A percentile compares a stretch with the other conserved stretches of the same genome.
These are phyloP conservation scores for Mentha longifolia DNA, from an alignment of 257 asterid genomes.

Conservation along the genomic window DNA sequence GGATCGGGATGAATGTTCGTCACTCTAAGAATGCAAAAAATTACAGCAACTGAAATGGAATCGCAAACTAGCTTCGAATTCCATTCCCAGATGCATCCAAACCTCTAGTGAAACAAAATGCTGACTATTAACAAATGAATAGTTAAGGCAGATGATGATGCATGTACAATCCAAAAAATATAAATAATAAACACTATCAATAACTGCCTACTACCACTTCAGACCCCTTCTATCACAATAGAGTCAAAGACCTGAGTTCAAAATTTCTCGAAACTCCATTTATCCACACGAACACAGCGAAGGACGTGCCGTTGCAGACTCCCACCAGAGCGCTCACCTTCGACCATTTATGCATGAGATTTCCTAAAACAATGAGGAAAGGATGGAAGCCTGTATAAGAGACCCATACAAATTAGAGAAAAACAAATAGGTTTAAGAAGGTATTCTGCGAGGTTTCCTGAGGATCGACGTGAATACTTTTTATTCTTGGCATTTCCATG, in stretches of 20 bases:
- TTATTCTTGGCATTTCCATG: too few species aligned
- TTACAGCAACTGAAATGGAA: background rate
- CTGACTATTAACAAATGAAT: conserved; percentile 10
- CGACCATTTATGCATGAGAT: background rate
- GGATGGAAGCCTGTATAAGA: background rate
- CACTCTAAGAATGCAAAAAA: too few species aligned
- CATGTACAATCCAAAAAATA: conserved; percentile 38
- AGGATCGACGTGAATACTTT: too few species aligned
- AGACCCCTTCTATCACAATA: conserved; percentile 1
- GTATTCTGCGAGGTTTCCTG: too few species aligned
- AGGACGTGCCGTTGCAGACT: background rate
- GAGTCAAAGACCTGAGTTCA: conserved; percentile 7
- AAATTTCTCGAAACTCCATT: conserved; percentile 1
- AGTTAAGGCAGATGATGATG: background rate
- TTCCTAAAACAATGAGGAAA: background rate
- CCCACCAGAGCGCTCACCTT: background rate
- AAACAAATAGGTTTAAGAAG: too few species aligned
- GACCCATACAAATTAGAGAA: too few species aligned
- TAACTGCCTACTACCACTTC: background rate
- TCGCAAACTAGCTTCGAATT: background rate
- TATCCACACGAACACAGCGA: background rate
- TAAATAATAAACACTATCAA: background rate
- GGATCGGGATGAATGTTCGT: too few species aligned
- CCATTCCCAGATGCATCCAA: background rate
- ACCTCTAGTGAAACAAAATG: background rate